These are phyloP conservation scores for Neopestalotiopsis sp. DNA, from an alignment of 2,329 filamentous ascomycete genomes.

Conservation along the genomic window DNA sequence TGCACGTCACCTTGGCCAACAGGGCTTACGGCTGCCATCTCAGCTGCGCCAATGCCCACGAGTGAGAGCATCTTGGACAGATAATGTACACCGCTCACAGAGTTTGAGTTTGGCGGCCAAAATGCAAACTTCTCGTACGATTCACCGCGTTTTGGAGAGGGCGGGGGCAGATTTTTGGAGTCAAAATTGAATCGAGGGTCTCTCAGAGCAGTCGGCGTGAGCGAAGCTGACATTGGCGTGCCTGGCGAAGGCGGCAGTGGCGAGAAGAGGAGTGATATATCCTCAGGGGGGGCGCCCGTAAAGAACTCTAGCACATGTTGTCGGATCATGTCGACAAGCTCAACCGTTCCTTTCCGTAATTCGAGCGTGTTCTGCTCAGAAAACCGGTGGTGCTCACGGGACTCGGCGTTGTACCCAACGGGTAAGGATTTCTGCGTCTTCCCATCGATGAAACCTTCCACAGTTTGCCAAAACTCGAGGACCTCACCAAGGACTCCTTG, in stretches of 20 bases:
- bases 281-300: slow-evolving; percentile 84
- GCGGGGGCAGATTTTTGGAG: slow-evolving; percentile 74
- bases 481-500: slow-evolving; percentile 88
- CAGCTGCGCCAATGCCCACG: slow-evolving; percentile 84
- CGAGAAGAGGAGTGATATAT: slow-evolving; percentile 86
- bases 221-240: slow-evolving; percentile 64
- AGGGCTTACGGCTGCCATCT: slow-evolving; percentile 78
- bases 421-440: slow-evolving; percentile 82
- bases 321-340: slow-evolving; percentile 83
- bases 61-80: slow-evolving; percentile 81
- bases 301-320: slow-evolving; percentile 85
- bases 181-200: slow-evolving; percentile 84
- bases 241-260: slow-evolving; percentile 74
- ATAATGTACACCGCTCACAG: slow-evolving; percentile 89
- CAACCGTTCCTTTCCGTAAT: slow-evolving; percentile 77
- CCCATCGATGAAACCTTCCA: slow-evolving; percentile 88
- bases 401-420: slow-evolving; percentile 80
- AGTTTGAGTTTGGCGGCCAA: slow-evolving; percentile 93
- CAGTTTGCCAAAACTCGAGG: slow-evolving; percentile 91
- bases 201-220: slow-evolving; percentile 63
- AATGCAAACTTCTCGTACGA: slow-evolving; percentile 94
- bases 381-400: slow-evolving; percentile 79
- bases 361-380: slow-evolving; percentile 73
- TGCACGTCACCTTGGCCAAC: slow-evolving; percentile 61
- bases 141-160: slow-evolving; percentile 80